Evolutionary conservation across 176 grass and related monocot species (phyloP).

Genomic region (Poa pratensis): DNA sequence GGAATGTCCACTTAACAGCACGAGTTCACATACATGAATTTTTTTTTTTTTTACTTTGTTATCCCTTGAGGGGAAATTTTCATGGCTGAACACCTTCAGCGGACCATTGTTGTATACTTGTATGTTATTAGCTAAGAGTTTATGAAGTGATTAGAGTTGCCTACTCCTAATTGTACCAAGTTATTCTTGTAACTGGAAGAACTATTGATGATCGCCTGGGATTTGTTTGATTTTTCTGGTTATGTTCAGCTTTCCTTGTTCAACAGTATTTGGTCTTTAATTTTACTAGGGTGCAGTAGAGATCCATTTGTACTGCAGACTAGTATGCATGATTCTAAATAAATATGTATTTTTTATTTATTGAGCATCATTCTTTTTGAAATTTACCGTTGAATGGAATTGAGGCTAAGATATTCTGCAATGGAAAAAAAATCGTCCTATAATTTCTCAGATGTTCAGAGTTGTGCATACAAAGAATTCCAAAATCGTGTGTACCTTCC

Average conservation of each 20-base stretch:
- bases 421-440: no score
- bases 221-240: slow-evolving; percentile 19
- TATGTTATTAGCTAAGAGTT: slow-evolving; percentile 43
- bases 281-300: not conserved
- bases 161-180: slow-evolving; percentile 42
- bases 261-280: not conserved
- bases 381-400: not conserved
- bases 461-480: not conserved
- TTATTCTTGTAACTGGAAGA: slow-evolving; percentile 17
- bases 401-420: not conserved
- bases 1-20: slow-evolving; percentile 39
- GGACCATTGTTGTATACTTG: slow-evolving; percentile 57
- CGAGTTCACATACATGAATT: slow-evolving; percentile 52
- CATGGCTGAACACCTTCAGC: slow-evolving; percentile 43
- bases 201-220: not conserved
- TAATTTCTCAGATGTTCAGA: not conserved
- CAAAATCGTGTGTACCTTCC: not conserved
- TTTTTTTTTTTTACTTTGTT: slow-evolving; percentile 47
- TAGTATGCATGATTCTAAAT: not conserved
- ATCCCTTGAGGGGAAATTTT: slow-evolving; percentile 47
- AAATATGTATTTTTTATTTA: no score
- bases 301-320: not conserved
- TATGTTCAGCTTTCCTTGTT: not conserved
- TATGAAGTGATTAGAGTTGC: slow-evolving; percentile 48
- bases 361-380: not conserved